Base-by-base conservation (phyloP, 495 filamentous ascomycete species). In the Penicillium parvum region DNA sequence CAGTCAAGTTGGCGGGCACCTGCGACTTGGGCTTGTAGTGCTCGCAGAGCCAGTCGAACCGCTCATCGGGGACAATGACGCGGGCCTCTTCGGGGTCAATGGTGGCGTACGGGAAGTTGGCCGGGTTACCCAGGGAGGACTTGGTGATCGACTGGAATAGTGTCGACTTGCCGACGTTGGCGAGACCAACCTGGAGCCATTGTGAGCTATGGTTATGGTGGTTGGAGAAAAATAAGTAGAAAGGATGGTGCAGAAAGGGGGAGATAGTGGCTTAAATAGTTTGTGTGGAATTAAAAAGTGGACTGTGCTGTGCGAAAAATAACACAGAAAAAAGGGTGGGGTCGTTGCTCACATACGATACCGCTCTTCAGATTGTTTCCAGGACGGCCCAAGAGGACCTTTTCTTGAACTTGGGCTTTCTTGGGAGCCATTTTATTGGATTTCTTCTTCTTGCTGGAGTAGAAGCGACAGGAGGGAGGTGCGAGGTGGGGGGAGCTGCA, bases 121-220 rank as follows among this genome's bases (percentile, higher is more conserved):
- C 94, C 52, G 94, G 94, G 74, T 99, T 99, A 72, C 94, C 94
- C 55, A 99, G 79, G 49, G 81, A 83, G 68, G 85, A 96, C 76
- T 95, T 96, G 50, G 94, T 99, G 74, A 99, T 96, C 52, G 94
- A 90, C 72, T 99, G 94, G 77, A 99, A 99, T 57, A 99, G 84
- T 17, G 94, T 99, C 44, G 94, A 99, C 72, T 99, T 99, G 63
- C 94, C 94, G 50, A 99, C 94, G 68, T 99, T 99, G 60, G 94
- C 94, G 62, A 99, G 83, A 69, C 94, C 94, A 63, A 98, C 90
- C 90, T 96, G 67, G 54, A 48, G 43, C 36, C 49, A 56, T 50
- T 23, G 47, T 58, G 44, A 51, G 55, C 42, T 4, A 8, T 28
- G 40, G 15, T 32, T 50, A 37, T 42, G 27, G 39, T 38, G 45